Evolutionary conservation across 169 alveolate species (phyloP).

Genomic region (Plasmodium vivax): DNA sequence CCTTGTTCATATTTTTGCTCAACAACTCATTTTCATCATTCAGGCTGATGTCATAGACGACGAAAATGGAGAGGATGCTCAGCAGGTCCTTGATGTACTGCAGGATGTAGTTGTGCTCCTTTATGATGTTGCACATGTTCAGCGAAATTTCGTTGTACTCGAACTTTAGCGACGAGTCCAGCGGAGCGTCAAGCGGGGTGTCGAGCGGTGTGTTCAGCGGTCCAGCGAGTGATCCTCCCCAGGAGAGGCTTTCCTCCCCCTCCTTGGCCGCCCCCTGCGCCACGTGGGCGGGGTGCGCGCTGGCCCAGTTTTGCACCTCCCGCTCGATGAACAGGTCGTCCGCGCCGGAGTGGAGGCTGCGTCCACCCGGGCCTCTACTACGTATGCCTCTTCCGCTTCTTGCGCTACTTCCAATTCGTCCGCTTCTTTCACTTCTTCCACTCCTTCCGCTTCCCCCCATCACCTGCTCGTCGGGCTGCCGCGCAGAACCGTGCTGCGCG

Average conservation of each 20-base stretch:
- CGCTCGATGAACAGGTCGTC: neutral
- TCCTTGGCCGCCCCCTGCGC: neutral
- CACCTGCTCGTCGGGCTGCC: neutral
- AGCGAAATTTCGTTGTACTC: slow-evolving; percentile 58
- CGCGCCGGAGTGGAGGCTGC: neutral
- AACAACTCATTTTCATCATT: slow-evolving; percentile 60
- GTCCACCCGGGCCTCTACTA: neutral
- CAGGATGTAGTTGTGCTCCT: slow-evolving; percentile 56
- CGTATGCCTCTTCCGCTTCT: neutral
- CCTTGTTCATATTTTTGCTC: neutral
- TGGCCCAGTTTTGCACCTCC: neutral
- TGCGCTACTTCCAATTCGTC: neutral
- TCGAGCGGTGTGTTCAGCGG: too few species aligned
- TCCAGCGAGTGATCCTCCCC: too few species aligned
- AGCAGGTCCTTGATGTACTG: slow-evolving; percentile 44
- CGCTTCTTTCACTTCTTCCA: neutral
- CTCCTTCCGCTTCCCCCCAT: neutral
- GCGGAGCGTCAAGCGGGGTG: neutral
- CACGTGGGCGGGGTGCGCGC: neutral
- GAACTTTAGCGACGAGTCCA: neutral
- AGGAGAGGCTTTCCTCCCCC: neutral
- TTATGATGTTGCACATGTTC: slow-evolving; percentile 54
- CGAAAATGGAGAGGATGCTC: slow-evolving; percentile 54
- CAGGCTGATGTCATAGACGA: slow-evolving; percentile 40
- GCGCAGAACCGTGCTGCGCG: too few species aligned